Percentiles rank a stretch among this genome's conserved stretches.
Evolutionary conservation across 306 rosid species (phyloP).

Genomic region (Sesbania bispinosa): DNA sequence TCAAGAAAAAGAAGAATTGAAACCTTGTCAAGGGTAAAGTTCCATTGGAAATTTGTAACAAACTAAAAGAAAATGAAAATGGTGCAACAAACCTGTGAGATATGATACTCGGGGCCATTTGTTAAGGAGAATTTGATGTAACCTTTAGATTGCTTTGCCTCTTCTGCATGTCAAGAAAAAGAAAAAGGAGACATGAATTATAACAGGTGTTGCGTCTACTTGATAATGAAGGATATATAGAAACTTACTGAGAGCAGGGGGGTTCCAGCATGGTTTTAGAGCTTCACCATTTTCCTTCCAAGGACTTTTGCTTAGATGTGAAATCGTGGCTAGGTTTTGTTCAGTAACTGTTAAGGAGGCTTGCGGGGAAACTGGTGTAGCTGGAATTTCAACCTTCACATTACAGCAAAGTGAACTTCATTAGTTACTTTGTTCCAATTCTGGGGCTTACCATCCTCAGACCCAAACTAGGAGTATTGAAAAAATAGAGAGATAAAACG

Average conservation of each 20-base stretch:
- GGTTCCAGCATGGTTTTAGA: constrained; percentile 34
- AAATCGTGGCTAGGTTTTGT: constrained; percentile 28
- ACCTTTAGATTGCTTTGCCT: constrained; percentile 26
- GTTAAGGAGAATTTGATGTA: constrained; percentile 40
- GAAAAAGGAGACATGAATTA: neutral
- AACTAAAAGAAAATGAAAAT: neutral
- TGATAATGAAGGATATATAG: neutral
- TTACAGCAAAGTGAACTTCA: constrained; percentile 1
- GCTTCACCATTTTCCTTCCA: constrained; percentile 13
- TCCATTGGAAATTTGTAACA: neutral
- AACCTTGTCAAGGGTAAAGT: neutral
- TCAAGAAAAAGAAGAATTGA: neutral
- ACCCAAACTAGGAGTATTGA: too few species aligned
- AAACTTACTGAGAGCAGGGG: constrained; percentile 18
- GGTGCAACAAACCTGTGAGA: constrained; percentile 25
- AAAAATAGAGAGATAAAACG: too few species aligned
- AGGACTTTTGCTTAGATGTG: constrained; percentile 22
- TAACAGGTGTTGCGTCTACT: neutral
- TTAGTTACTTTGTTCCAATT: neutral
- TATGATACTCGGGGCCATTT: constrained; percentile 44
- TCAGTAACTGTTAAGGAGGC: neutral
- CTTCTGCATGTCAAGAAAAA: constrained; percentile 14
- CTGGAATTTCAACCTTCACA: constrained; percentile 14
- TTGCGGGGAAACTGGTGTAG: too few species aligned
- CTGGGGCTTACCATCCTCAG: too few species aligned